Conservation (phyloP, 345 rosid genomes). For the Populus tremula region DNA sequence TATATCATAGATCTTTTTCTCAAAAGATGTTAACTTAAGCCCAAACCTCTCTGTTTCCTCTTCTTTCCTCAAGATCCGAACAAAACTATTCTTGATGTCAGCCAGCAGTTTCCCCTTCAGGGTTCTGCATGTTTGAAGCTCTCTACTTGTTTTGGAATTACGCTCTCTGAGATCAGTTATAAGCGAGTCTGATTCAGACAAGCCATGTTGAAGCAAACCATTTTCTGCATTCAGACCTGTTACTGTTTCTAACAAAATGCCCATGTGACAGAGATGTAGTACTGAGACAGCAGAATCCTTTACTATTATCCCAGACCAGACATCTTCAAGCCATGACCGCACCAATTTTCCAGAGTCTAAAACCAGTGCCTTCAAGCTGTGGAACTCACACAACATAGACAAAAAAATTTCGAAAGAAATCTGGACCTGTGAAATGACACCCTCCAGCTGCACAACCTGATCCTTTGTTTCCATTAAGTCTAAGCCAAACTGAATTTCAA, state of each 20-base stretch:
- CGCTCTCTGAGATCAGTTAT: constrained; percentile 71
- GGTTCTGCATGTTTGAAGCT: constrained; percentile 71
- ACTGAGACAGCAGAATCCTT: constrained; percentile 92
- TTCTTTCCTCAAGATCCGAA: constrained; percentile 74
- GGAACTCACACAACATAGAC: constrained; percentile 45
- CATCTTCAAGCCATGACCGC: constrained; percentile 72
- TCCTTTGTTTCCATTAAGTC: constrained; percentile 53
- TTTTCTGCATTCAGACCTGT: constrained; percentile 81
- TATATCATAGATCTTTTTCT: constrained; percentile 57
- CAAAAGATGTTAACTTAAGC: constrained; percentile 58
- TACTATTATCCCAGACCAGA: constrained; percentile 85
- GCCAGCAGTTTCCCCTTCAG: constrained; percentile 75
- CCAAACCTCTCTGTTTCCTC: constrained; percentile 63
- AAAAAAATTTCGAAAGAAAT: constrained; percentile 43
- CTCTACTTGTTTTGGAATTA: constrained; percentile 63
- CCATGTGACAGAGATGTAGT: constrained; percentile 87
- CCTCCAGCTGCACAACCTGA: constrained; percentile 60
- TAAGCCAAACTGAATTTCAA: constrained; percentile 56
- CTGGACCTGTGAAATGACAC: constrained; percentile 42
- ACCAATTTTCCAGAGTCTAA: constrained; percentile 53
- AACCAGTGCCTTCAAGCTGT: constrained; percentile 45
- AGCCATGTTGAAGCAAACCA: constrained; percentile 78
- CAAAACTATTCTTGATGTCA: constrained; percentile 79
- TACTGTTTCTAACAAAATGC: constrained; percentile 75
- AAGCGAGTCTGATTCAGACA: constrained; percentile 61